Base-by-base conservation (phyloP, 1,284 basidiomycete genomes). In the Cryptococcus floricola region DNA sequence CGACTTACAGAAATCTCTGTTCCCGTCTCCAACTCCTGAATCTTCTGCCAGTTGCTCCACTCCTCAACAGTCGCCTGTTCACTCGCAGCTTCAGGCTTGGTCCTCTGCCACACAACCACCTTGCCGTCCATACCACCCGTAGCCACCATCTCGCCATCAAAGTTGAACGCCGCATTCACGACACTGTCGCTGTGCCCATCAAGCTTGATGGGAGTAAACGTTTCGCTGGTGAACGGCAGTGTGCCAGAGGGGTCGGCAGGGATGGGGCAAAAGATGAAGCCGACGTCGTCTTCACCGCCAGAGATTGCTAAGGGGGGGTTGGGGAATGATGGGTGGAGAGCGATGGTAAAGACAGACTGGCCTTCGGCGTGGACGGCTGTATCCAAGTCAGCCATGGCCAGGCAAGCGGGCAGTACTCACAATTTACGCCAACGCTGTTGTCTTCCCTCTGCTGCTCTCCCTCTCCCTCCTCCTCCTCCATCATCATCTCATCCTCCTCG, bases 91-190 rank as follows among this genome's bases (percentile, higher is more conserved):
- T 56, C 57, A 10, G 59, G 50, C 50, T 67, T 66, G 28, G 90
- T 87, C 66, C 88, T 82, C 72, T 87, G 80, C 94, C 94, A 99
- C 56, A 98, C 80, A 61, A 92, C 82, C 23, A 98, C 87, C 69
- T 85, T 87, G 9, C 96, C 95, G 70, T 99, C 95, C 91, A 99
- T 97, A 0, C 95, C 94, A 18, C 92, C 95, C 0, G 93, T 97
- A 13, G 95, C 87, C 56, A 95, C 83, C 81, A 95, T 82, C 75
- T 95, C 87, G 10, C 96, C 95, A 70, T 97, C 92, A 4, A 80
- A 71, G 71, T 85, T 95, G 82, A 90, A 99, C 42, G 82, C 87
- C 1, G 84, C 83, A 51, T 82, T 82, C 4, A 87, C 87, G 43
- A 98, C 91, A 64, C 90, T 94, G 74, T 98, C 96, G 7, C 85